Evolutionary conservation across 768 basidiomycete genomes (phyloP).

Genomic region (Leccinum pellstonianum): DNA sequence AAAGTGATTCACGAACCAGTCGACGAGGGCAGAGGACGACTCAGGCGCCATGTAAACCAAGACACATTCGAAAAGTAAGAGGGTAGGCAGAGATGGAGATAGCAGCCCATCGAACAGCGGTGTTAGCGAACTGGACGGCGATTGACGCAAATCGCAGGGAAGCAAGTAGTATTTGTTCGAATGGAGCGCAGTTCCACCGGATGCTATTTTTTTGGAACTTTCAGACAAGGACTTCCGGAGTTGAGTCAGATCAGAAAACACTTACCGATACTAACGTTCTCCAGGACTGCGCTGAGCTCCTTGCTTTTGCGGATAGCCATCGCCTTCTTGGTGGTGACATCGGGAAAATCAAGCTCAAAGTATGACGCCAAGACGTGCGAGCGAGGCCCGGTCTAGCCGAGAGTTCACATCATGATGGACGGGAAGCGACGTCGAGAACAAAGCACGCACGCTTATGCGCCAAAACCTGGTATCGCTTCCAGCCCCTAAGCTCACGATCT

Average conservation of each 20-base stretch:
- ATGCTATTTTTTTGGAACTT: conserved; percentile 5
- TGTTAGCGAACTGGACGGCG: conserved; percentile 50
- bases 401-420: conserved; percentile 11
- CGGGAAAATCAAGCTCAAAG: conserved; percentile 89
- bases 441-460: conserved; percentile 70
- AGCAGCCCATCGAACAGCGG: conserved; percentile 41
- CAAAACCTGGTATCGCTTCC: conserved; percentile 97
- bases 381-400: conserved; percentile 54
- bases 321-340: conserved; percentile 80
- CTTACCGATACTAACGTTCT: conserved; percentile 19
- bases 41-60: conserved; percentile 78
- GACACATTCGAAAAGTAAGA: conserved; percentile 91
- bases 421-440: conserved; percentile 4
- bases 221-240: not conserved
- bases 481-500: conserved; percentile 93
- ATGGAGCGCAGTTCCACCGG: conserved; percentile 38
- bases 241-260: not conserved
- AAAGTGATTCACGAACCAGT: conserved; percentile 70
- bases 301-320: conserved; percentile 72
- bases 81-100: conserved; percentile 64
- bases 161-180: conserved; percentile 49
- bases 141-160: conserved; percentile 70
- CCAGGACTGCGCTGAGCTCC: conserved; percentile 27
- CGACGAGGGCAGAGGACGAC: conserved; percentile 56
- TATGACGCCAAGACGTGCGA: conserved; percentile 56